These are phyloP conservation scores for Penicillium cataractarum DNA, from an alignment of 495 filamentous ascomycete species.

Conservation along the genomic window DNA sequence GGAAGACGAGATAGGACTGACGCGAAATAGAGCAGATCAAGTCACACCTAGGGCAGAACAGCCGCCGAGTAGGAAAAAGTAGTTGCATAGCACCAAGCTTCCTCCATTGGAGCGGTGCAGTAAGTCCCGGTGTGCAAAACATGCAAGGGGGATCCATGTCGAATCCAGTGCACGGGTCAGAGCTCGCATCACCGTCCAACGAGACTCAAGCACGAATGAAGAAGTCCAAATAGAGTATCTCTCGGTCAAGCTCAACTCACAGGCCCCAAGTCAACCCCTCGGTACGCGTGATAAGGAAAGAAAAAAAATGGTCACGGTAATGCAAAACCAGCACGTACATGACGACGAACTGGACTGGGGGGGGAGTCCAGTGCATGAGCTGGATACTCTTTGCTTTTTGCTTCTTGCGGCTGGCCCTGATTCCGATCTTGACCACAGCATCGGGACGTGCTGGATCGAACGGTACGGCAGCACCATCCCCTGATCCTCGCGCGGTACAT, in stretches of 20 bases:
- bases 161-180: constrained; percentile 20
- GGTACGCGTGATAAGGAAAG: constrained; percentile 25
- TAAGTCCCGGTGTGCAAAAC: constrained; percentile 5
- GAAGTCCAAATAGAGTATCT: no score
- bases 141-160: constrained; percentile 26
- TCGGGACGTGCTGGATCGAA: constrained; percentile 21
- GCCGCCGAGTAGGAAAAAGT: not conserved
- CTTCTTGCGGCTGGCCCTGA: constrained; percentile 7
- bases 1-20: not conserved
- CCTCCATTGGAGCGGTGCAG: constrained; percentile 12
- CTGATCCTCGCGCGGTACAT: constrained; percentile 12
- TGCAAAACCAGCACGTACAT: constrained; percentile 27
- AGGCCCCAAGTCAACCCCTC: not conserved
- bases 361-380: not conserved
- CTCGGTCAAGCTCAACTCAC: not conserved
- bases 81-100: constrained; percentile 6
- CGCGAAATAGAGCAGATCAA: not conserved
- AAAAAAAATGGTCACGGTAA: constrained; percentile 26
- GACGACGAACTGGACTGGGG: not conserved
- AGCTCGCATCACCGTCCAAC: constrained; percentile 1
- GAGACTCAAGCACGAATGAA: not conserved
- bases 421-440: constrained; percentile 32
- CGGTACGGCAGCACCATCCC: constrained; percentile 8
- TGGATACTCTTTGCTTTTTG: constrained; percentile 3
- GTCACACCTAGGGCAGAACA: constrained; percentile 1